Base-by-base conservation (phyloP, 2,329 filamentous ascomycete genomes). In the Penicillium olsonii region DNA sequence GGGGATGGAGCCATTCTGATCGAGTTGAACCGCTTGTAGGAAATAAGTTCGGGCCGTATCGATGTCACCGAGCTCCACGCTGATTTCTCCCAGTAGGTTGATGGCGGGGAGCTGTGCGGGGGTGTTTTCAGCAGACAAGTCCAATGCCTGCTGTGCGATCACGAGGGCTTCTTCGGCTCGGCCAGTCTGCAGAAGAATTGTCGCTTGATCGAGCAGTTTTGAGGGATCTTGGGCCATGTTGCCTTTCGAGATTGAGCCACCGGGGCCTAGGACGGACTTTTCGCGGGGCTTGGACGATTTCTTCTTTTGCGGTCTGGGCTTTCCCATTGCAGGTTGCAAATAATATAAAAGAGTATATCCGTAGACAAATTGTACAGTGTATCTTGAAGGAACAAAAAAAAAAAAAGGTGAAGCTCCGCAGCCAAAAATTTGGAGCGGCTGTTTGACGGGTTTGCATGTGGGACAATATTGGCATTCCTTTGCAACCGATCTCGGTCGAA, bases 31-130 rank as follows among this genome's bases (percentile, higher is more conserved):
- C 0, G 94, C 90, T 38, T 82, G 78, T 52, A 84, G 69, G 64
- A 96, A 95, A 63, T 84, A 86, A 39, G 78, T 73, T 51, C 87
- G 80, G 35, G 92, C 92, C 14, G 82, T 75, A 45, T 92, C 87
- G 45, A 88, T 79, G 37, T 96, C 89, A 54, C 94, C 92, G 3
- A 89, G 73, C 66, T 96, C 90, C 48, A 96, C 80, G 61, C 84
- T 80, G 63, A 95, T 90, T 63, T 95, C 88, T 46, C 88, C 92
- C 18, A 94, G 79, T 27, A 95, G 75, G 59, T 87, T 89, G 42
- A 92, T 74, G 1, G 88, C 87, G 10, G 85, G 49, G 75, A 78
- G 53, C 69, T 71, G 59, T 66, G 68, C 57, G 5, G 66, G 57
- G 8, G 68, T 70, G 24, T 70, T 66, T 34, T 65, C 55, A 20